Percentiles rank a stretch among this genome's conserved stretches.
Evolutionary conservation across 108 stramenopile species (phyloP).

Genomic region (Bacterosira constricta): DNA sequence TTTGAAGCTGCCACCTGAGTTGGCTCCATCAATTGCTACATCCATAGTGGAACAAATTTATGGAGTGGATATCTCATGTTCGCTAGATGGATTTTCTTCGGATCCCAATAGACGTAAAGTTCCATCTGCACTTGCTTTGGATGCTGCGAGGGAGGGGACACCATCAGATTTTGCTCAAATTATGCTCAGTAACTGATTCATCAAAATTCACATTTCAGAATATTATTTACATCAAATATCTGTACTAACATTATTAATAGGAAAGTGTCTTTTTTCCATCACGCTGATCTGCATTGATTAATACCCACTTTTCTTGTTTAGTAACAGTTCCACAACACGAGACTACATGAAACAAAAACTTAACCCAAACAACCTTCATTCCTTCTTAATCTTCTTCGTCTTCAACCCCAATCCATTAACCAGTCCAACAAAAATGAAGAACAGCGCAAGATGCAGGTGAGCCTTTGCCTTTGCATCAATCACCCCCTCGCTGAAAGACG

Average conservation of each 20-base stretch:
- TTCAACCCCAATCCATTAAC: constrained; percentile 36
- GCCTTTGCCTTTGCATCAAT: constrained; percentile 67
- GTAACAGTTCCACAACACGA: no score
- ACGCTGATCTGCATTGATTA: no score
- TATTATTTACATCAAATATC: no score
- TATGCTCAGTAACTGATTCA: constrained; percentile 21
- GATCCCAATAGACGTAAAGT: background rate
- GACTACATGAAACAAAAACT: no score
- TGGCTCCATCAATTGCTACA: constrained; percentile 56
- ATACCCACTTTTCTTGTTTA: no score
- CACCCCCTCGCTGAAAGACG: constrained; percentile 68
- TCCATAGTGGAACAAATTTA: constrained; percentile 73
- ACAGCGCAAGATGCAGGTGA: constrained; percentile 69
- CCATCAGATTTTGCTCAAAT: constrained; percentile 32
- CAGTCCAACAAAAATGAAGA: constrained; percentile 71
- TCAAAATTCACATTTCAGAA: no score
- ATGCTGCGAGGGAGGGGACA: constrained; percentile 24
- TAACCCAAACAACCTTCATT: constrained; percentile 24
- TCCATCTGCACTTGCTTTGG: constrained; percentile 37
- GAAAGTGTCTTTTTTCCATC: no score
- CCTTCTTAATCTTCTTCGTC: constrained; percentile 39
- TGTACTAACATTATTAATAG: no score
- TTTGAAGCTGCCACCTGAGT: constrained; percentile 71
- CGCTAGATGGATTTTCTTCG: constrained; percentile 9
- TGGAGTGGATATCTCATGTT: constrained; percentile 33